These are phyloP conservation scores for Hymenoscyphus salicellus DNA, from an alignment of 2,329 filamentous ascomycete species.

Conservation along the genomic window DNA sequence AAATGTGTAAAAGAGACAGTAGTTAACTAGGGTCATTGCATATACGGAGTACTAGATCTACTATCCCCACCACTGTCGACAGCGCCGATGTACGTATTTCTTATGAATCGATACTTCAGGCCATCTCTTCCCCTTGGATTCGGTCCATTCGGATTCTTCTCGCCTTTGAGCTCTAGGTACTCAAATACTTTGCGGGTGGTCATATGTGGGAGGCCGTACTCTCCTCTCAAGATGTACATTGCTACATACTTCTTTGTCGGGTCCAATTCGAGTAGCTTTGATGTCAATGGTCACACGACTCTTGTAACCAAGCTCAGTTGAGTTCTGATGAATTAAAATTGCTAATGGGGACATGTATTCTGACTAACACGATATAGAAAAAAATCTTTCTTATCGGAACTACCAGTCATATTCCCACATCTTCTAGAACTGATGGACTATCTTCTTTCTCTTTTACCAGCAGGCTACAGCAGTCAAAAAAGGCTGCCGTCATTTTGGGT, in stretches of 20 bases:
- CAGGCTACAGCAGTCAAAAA: neutral
- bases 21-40: too few relatives aligned
- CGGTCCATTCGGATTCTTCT: too few relatives aligned
- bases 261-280: neutral
- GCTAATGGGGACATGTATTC: neutral
- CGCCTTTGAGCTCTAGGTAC: neutral
- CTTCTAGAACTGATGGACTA: neutral
- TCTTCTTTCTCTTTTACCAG: neutral
- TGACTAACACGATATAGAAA: neutral
- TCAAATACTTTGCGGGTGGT: neutral
- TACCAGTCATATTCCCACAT: neutral
- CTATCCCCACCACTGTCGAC: too few relatives aligned
- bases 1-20: too few relatives aligned
- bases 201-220: neutral
- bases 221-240: neutral
- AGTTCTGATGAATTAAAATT: constrained; percentile 1
- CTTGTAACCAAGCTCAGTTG: neutral
- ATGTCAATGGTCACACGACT: neutral
- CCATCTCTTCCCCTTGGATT: too few relatives aligned
- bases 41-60: too few relatives aligned
- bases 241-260: neutral
- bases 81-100: too few relatives aligned
- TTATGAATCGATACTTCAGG: too few relatives aligned
- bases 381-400: neutral
- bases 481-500: neutral